Evolutionary conservation across 257 asterid species (phyloP), one percentile per base, ranked within the genome.

Genomic region (Petunia secreta): DNA sequence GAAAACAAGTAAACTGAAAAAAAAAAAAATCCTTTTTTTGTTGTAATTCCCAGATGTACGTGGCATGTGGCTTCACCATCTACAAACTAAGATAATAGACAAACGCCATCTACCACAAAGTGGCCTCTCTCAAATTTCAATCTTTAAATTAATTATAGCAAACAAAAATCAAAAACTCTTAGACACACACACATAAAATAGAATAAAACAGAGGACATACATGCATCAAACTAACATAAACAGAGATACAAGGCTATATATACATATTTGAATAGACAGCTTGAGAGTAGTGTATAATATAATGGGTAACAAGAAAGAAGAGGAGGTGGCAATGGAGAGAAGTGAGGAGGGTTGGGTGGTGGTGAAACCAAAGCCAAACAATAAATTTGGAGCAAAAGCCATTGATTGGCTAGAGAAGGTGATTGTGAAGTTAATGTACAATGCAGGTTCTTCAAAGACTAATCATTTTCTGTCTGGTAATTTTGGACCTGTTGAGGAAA

Each of bases 351-450:
- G 5, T 5, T 71, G 77, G 77, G 59, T 71, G 15, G 59, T 46
- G 25, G 77, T 71, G 43, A 71, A 71, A 71, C 59, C 59, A 71
- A 71, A 48, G 3, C 60, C 59, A 16, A 71, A 2, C 25, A 71
- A 46, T 5, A 71, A 71, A 39, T 71, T 71, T 46, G 43, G 77
- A 9, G 77, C n/a, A 34, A 71, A 71, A 71, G 60, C 43, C 59
- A 71, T 71, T 46, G 77, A 71, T 71, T 71, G 59, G 59, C 34
- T 71, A 48, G 77, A 71, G 16, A 71, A 71, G 34, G 59, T 71
- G 39, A 25, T 71, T 16, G 25, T 71, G 9, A 71, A 71, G 10
- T 48, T 71, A 71, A 48, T 48, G 77, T 71, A 71, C 59, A 71
- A 71, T 44, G 34, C 10, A 16, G 43, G 5, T 2, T 55, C 59